A percentile compares a stretch with the other conserved stretches of the same genome.
phyloP scores from a whole-genome alignment of 1,284 basidiomycete genomes.

The Cystobasidiaceae sp. region DNA sequence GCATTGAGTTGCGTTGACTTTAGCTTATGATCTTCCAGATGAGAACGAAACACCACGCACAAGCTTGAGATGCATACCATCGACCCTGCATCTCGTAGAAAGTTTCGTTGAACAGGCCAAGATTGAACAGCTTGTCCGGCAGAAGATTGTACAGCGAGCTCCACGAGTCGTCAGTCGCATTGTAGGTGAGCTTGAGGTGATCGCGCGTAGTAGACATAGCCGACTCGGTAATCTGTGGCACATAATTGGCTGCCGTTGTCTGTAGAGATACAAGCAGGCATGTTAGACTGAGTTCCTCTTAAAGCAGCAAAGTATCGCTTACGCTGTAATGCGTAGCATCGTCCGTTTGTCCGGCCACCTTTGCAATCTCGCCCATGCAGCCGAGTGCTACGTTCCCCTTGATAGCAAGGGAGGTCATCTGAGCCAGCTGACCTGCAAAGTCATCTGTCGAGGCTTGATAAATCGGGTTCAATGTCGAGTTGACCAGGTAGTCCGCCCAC shows the following conservation, averaged over 20 bases:
- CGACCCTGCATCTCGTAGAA: conserved; percentile 61
- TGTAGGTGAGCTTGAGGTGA: conserved; percentile 46
- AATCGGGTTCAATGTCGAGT: conserved; percentile 35
- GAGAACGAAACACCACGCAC: conserved; percentile 46
- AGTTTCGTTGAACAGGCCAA: conserved; percentile 58
- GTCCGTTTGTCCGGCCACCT: conserved; percentile 53
- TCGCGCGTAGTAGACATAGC: conserved; percentile 5
- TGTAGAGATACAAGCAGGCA: conserved; percentile 30
- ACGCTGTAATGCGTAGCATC: conserved; percentile 55
- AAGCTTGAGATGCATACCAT: conserved; percentile 58
- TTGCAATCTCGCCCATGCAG: conserved; percentile 58
- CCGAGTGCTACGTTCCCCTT: conserved; percentile 49
- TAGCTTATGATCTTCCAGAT: too few species aligned
- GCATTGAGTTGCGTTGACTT: too few species aligned
- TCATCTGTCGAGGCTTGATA: conserved; percentile 1
- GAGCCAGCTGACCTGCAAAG: conserved; percentile 14
- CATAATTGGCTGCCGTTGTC: conserved; percentile 38
- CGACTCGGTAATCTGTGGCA: not conserved
- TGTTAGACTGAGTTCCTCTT: not conserved
- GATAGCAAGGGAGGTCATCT: conserved; percentile 31
- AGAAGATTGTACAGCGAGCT: conserved; percentile 62
- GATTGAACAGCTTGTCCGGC: conserved; percentile 59
- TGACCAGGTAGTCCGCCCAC: conserved; percentile 39
- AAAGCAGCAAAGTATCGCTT: not conserved
- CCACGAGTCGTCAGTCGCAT: conserved; percentile 53